These are phyloP conservation scores for Metschnikowia koreensis DNA, from an alignment of 805 yeast genomes.

Conservation along the genomic window DNA sequence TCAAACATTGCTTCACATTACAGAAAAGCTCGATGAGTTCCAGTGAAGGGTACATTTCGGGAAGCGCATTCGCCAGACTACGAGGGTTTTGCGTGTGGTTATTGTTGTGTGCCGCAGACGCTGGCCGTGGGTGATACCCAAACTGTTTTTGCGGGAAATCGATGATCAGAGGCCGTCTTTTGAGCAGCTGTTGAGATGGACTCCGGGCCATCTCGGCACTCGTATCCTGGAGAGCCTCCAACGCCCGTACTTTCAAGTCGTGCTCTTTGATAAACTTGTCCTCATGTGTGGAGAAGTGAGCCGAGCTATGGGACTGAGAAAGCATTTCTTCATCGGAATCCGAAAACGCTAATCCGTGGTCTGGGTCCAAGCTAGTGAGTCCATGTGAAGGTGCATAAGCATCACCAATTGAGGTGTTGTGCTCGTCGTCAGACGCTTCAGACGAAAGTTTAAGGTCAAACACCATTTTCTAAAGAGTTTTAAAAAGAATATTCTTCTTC, in stretches of 20 bases:
- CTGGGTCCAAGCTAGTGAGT: not conserved
- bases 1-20: constrained; percentile 65
- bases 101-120: constrained; percentile 20
- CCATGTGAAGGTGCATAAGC: no score
- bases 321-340: constrained; percentile 28
- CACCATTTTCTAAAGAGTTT: no score
- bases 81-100: constrained; percentile 15
- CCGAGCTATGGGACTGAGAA: constrained; percentile 36
- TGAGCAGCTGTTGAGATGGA: constrained; percentile 31
- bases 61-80: constrained; percentile 23
- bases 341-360: constrained; percentile 13
- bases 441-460: no score
- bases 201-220: constrained; percentile 18
- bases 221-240: constrained; percentile 41
- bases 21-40: constrained; percentile 64
- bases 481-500: no score
- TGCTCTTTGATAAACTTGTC: constrained; percentile 63
- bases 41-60: constrained; percentile 60
- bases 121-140: constrained; percentile 21
- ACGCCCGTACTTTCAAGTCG: constrained; percentile 63
- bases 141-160: constrained; percentile 31
- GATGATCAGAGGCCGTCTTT: constrained; percentile 38
- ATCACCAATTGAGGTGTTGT: no score
- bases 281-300: constrained; percentile 65
- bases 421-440: no score